Evolutionary conservation across 805 yeast species (phyloP), one percentile per base, ranked within the genome.

Genomic region (Middelhovenomyces tepae): DNA sequence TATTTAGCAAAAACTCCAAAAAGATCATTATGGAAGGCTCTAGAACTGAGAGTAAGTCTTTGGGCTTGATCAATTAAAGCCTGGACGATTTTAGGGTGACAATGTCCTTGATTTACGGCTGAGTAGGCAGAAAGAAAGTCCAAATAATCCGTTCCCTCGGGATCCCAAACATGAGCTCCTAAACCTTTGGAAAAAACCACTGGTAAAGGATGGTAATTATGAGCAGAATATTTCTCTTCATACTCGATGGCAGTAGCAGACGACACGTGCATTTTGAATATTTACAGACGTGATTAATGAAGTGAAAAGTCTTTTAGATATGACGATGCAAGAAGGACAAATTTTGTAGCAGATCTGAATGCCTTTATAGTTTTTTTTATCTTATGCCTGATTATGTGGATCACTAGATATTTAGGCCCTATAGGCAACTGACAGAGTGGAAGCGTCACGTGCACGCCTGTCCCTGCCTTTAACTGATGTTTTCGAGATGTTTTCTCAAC

Each of bases 91-190:
- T 82, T 77, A 36, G 97, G 96, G 57, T 89, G 97, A 57, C 96
- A 87, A 58, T 89, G 97, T 39, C 97, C 97, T 61, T 89, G 96
- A 65, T 89, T 89, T 21, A 89, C 95, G 4, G 97, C 97, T 17
- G 95, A 85, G 62, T 89, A 89, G 8, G 96, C 96, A 11, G 94
- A 80, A 40, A 89, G 64, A 54, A 89, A 89, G 59, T 89, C 97
- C 44, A 89, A 65, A 59, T 87, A 89, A 56, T 86, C 87, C 24
- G 78, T 83, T 44, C 95, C 96, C 62, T 89, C 97, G 5, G 96
- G 95, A 57, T 89, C 97, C 95, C 95, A 89, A 15, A 89, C 95
- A 45, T 83, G 79, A 17, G 95, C 95, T 31, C 97, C 97, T 39
- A 57, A 44, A 10, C 94, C 97, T 51, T 69, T 76, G 50, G 81